Conservation (phyloP, 2,329 filamentous ascomycete genomes). For the Microcyclosporella mali region DNA sequence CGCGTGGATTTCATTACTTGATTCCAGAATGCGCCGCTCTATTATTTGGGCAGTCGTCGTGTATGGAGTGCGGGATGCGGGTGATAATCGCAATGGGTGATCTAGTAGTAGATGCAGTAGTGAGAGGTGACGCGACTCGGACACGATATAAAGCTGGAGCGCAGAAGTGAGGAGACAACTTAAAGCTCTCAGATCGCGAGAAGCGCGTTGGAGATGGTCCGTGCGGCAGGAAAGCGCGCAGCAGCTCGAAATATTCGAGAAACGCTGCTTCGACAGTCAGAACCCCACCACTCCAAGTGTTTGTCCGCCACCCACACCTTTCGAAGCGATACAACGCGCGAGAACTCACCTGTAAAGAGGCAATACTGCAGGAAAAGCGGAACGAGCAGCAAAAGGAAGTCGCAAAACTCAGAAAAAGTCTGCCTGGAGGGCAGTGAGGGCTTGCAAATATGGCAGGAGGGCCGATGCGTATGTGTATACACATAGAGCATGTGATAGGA, state of each 20-base stretch:
- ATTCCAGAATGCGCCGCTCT: neutral
- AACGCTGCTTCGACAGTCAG: too few species aligned
- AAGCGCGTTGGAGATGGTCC: neutral
- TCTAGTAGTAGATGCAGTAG: too few species aligned
- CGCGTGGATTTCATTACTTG: neutral
- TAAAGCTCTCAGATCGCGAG: neutral
- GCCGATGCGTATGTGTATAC: slow-evolving; percentile 51
- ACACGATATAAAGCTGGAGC: neutral
- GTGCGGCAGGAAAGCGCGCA: neutral
- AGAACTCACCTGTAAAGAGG: neutral
- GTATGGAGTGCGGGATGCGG: too few species aligned
- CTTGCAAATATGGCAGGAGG: slow-evolving; percentile 45
- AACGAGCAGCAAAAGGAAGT: neutral
- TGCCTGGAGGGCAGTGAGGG: slow-evolving; percentile 6
- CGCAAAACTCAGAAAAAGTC: slow-evolving; percentile 1
- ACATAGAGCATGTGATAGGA: slow-evolving; percentile 46
- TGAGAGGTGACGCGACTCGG: too few species aligned
- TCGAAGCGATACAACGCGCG: neutral
- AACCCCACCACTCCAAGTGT: too few species aligned
- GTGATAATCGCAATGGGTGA: neutral
- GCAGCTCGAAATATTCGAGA: slow-evolving; percentile 1
- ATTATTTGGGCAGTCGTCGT: too few species aligned
- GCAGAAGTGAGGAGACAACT: neutral
- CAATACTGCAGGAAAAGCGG: too few species aligned
- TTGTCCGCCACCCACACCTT: too few species aligned